Percentiles rank a stretch among this genome's conserved stretches.
These are phyloP conservation scores for Fraxinus paxiana DNA, from an alignment of 305 asterid genomes.

Conservation along the genomic window DNA sequence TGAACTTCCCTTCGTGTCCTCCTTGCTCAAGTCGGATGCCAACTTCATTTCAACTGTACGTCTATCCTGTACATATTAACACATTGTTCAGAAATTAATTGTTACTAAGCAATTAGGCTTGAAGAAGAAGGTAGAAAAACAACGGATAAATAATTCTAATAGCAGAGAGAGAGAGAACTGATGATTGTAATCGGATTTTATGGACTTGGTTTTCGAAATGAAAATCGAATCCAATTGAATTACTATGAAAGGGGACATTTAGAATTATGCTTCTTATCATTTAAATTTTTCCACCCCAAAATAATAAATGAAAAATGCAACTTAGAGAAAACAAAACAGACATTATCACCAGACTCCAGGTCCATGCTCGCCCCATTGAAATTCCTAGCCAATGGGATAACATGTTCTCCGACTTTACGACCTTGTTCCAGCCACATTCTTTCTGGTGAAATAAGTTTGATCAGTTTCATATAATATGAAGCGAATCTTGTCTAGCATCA, in stretches of 20 bases:
- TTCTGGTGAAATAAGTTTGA: constrained; percentile 43
- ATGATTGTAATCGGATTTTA: not conserved
- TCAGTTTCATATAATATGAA: constrained; percentile 9
- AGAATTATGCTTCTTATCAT: not conserved
- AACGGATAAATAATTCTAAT: not conserved
- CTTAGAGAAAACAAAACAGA: constrained; percentile 31
- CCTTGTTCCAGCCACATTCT: constrained; percentile 92
- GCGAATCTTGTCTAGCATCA: constrained; percentile 10
- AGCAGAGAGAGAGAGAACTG: not conserved
- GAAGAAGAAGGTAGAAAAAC: not conserved
- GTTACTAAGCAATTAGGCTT: not conserved
- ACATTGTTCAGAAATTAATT: not conserved
- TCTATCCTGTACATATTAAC: constrained; percentile 43
- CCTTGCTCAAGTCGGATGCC: constrained; percentile 39
- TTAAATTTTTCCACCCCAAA: not conserved
- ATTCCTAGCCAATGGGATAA: constrained; percentile 90
- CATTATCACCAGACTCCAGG: constrained; percentile 64
- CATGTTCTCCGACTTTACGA: constrained; percentile 84
- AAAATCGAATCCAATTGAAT: not conserved
- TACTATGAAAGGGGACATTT: not conserved
- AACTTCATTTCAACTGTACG: constrained; percentile 48
- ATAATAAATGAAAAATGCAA: constrained; percentile 6
- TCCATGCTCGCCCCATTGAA: constrained; percentile 65
- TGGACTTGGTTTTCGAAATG: not conserved
- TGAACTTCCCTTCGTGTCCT: constrained; percentile 59